These are phyloP conservation scores for Fusarium udum DNA, from an alignment of 2,329 filamentous ascomycete species.

Conservation along the genomic window DNA sequence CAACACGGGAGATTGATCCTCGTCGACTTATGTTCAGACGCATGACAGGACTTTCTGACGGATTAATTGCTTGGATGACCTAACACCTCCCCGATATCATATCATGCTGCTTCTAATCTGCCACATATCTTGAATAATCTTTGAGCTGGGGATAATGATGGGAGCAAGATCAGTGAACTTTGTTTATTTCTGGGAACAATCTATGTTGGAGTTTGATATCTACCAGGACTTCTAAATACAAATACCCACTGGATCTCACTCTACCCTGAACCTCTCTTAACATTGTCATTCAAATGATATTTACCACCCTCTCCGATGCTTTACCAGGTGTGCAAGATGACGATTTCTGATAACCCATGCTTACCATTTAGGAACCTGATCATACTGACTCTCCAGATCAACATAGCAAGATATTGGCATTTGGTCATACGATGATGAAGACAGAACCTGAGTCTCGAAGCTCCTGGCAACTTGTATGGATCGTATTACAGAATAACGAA, in stretches of 20 bases:
- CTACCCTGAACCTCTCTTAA: neutral
- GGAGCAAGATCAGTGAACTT: neutral
- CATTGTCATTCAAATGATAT: neutral
- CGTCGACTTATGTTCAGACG: neutral
- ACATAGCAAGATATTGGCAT: neutral
- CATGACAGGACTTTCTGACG: neutral
- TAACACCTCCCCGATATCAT: neutral
- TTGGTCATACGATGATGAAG: neutral
- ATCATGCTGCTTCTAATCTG: neutral
- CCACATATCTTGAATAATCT: neutral
- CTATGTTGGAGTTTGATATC: neutral
- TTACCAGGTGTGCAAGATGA: neutral
- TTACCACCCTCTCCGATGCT: neutral
- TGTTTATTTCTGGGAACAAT: neutral
- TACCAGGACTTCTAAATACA: constrained; percentile 3
- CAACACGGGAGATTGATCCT: neutral
- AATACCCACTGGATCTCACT: neutral
- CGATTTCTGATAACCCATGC: neutral
- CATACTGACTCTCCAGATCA: neutral
- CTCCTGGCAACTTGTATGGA: too few relatives aligned
- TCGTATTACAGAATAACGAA: neutral
- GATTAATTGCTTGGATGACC: neutral
- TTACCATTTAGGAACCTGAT: neutral
- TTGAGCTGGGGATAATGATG: neutral
- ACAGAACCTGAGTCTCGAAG: neutral